phyloP scores from a whole-genome alignment of 192 early-diverging fungal species.

The Lobosporangium transversale region DNA sequence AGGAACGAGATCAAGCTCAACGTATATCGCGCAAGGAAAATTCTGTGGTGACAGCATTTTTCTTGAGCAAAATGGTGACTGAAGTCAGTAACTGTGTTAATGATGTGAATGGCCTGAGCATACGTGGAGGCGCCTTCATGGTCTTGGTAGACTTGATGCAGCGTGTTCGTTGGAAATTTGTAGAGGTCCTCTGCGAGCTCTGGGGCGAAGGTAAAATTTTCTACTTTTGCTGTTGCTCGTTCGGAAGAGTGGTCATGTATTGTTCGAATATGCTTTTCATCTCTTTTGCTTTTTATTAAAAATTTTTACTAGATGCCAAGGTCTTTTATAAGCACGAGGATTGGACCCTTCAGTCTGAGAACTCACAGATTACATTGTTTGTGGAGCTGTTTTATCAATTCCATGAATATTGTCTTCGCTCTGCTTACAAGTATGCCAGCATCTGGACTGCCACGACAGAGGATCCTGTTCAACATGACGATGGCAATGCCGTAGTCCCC shows the following conservation, averaged over 20 bases:
- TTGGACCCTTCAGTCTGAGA: constrained; percentile 72
- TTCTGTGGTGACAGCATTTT: constrained; percentile 74
- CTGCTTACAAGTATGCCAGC: constrained; percentile 68
- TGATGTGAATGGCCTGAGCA: constrained; percentile 78
- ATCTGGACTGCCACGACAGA: constrained; percentile 57
- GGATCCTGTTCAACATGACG: constrained; percentile 15
- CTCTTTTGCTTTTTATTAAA: too few relatives aligned
- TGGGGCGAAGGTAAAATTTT: constrained; percentile 78
- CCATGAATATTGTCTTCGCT: constrained; percentile 71
- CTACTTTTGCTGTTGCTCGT: too few relatives aligned
- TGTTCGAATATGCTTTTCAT: too few relatives aligned
- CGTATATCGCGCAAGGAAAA: constrained; percentile 67
- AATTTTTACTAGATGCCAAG: constrained; percentile 79
- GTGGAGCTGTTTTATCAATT: constrained; percentile 76
- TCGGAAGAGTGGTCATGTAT: too few relatives aligned
- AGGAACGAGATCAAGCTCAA: constrained; percentile 14
- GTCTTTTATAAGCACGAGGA: constrained; percentile 79
- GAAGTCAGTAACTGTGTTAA: constrained; percentile 81
- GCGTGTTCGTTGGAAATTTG: constrained; percentile 74
- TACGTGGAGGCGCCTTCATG: constrained; percentile 76
- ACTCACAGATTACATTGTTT: constrained; percentile 68
- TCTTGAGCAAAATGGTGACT: constrained; percentile 78
- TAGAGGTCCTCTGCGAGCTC: constrained; percentile 78
- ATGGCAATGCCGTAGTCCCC: constrained; percentile 56
- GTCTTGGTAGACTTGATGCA: constrained; percentile 76